A percentile compares a stretch with the other conserved stretches of the same genome.
These are phyloP conservation scores for Backusella circina DNA, from an alignment of 192 early-diverging fungal genomes.

Conservation along the genomic window DNA sequence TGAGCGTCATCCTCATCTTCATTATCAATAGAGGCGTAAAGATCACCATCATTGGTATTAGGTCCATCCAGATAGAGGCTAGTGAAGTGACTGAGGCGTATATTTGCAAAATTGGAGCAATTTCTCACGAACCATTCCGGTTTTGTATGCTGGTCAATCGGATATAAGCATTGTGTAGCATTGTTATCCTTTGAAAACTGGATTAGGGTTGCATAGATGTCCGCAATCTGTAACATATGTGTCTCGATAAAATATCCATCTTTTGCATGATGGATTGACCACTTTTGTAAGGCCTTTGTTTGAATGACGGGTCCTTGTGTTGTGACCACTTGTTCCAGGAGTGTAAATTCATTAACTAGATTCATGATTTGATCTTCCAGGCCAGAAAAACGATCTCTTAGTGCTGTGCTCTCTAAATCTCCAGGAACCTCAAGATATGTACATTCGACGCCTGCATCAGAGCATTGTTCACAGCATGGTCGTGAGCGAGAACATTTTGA, in stretches of 20 bases:
- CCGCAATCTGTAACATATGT: constrained; percentile 17
- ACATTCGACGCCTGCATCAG: constrained; percentile 17
- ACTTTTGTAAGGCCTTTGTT: constrained; percentile 10
- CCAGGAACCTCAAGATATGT: constrained; percentile 28
- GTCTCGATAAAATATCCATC: constrained; percentile 29
- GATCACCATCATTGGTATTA: neutral
- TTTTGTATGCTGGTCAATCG: neutral
- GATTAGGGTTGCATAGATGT: constrained; percentile 23
- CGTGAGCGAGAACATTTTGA: constrained; percentile 32
- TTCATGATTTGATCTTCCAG: constrained; percentile 32
- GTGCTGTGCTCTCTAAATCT: constrained; percentile 34
- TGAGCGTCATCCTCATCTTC: neutral
- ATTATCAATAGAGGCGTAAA: neutral
- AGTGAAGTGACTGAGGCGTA: constrained; percentile 29
- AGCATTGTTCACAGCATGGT: constrained; percentile 28
- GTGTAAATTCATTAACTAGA: constrained; percentile 20
- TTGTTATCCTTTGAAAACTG: constrained; percentile 30
- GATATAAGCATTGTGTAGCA: neutral
- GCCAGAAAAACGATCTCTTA: constrained; percentile 31
- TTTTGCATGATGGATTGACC: neutral
- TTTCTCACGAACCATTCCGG: constrained; percentile 21
- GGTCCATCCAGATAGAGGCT: constrained; percentile 8
- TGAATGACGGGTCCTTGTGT: neutral
- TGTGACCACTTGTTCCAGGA: constrained; percentile 20
- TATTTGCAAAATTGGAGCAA: constrained; percentile 25